phyloP scores from a whole-genome alignment of 1,284 basidiomycete genomes.

The Athelia sp. region DNA sequence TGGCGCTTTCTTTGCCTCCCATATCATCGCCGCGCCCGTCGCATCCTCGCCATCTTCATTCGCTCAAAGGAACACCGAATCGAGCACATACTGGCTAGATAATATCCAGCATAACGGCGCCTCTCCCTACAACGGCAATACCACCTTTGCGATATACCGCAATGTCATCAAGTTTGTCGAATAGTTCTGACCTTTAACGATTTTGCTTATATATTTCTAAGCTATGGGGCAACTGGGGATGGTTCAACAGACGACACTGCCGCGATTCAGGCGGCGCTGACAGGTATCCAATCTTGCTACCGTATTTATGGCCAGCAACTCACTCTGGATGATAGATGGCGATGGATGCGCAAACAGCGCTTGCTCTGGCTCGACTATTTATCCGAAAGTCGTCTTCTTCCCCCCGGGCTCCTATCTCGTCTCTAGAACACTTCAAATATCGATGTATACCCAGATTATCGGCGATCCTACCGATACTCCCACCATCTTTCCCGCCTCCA shows the following conservation, averaged over 20 bases:
- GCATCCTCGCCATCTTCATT: no score
- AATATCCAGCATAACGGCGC: neutral
- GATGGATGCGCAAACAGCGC: neutral
- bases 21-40: no score
- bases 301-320: no score
- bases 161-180: neutral
- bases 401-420: neutral
- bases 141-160: neutral
- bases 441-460: neutral
- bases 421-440: neutral
- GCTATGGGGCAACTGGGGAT: no score
- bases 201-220: slow-evolving; percentile 32
- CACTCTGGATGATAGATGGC: no score
- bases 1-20: no score
- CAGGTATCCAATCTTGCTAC: no score
- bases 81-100: neutral
- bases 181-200: no score
- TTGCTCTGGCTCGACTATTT: neutral
- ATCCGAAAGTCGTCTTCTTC: neutral
- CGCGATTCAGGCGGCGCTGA: slow-evolving; percentile 37
- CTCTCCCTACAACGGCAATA: neutral
- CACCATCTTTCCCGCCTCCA: neutral
- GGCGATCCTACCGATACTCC: neutral
- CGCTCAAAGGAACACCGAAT: no score
- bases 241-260: slow-evolving; percentile 45